Evolutionary conservation across 495 filamentous ascomycete species (phyloP), one percentile per base, ranked within the genome.

Genomic region (Hypoxylon subgilvum): DNA sequence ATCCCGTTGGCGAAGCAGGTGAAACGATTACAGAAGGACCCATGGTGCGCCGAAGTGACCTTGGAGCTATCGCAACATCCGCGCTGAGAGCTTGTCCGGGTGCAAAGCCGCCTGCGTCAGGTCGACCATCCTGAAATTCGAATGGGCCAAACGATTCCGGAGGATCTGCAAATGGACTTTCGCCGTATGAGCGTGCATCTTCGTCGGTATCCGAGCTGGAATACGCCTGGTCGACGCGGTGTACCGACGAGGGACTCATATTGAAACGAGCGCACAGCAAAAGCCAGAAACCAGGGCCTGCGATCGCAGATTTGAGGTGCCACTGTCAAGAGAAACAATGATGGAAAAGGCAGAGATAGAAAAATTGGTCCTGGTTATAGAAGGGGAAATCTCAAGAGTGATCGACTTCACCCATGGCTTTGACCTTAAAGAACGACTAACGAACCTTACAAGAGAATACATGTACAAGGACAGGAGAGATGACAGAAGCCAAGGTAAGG

Each of bases 401-500:
- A 56, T 21, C 13, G 57, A 34, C 13, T 40, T 41, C 12, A 59
- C 23, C 18, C 9, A 25, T 21, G 21, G 39, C 8, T 25, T 56
- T 50, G 17, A 13, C 27, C 46, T 18, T 55, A 62, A 50, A 35
- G 51, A 62, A 50, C 46, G 51, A 55, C 51, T 62, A 62, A 30
- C n/a, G 8, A 34, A 39, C 25, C 16, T 23, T 48, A 30, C 38
- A 19, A 12, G 16, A 6, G 5, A 10, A 32, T n/a, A n/a, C n/a
- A n/a, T n/a, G n/a, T n/a, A n/a, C n/a, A 49, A 17, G 34, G 12
- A n/a, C 36, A 28, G 32, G 35, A 48, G 16, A 39, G 4, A 23
- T 39, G 27, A 36, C 12, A 10, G 12, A 6, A 39, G 6, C 22
- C 18, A 22, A 32, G 30, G 21, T 12, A 22, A 32, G 30, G 21